phyloP scores from a whole-genome alignment of 2,329 filamentous ascomycete species.

The Elsinoe necatrix region DNA sequence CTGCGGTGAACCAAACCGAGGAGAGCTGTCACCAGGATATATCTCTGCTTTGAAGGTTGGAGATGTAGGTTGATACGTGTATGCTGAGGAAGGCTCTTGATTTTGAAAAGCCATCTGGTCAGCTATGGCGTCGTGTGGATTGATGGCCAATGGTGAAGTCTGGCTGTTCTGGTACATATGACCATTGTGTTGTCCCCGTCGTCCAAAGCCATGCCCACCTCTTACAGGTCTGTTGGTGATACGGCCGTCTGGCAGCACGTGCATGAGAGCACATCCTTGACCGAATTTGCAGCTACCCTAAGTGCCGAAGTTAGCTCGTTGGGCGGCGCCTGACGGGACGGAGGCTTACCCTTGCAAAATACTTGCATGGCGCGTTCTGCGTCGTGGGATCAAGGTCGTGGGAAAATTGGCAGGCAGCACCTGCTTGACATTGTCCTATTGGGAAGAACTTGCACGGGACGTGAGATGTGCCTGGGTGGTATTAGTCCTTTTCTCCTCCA shows the following conservation, averaged over 20 bases:
- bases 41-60: constrained; percentile 11
- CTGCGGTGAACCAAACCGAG: constrained; percentile 70
- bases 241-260: constrained; percentile 87
- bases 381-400: constrained; percentile 80
- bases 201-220: constrained; percentile 17
- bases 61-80: constrained; percentile 12
- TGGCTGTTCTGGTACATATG: constrained; percentile 14
- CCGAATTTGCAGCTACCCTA: constrained; percentile 99
- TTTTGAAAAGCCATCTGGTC: background rate
- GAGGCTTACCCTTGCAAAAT: constrained; percentile 79
- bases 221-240: constrained; percentile 65
- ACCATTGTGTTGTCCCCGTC: constrained; percentile 15
- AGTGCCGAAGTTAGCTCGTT: constrained; percentile 22
- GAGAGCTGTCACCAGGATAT: constrained; percentile 3
- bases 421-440: constrained; percentile 91
- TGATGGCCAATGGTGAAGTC: constrained; percentile 28
- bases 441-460: constrained; percentile 99
- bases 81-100: constrained; percentile 3
- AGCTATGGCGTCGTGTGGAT: constrained; percentile 22
- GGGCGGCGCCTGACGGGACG: background rate
- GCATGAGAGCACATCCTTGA: constrained; percentile 92
- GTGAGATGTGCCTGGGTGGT: constrained; percentile 71
- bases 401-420: constrained; percentile 90
- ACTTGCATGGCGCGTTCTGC: constrained; percentile 89
- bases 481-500: constrained; percentile 19